phyloP scores from a whole-genome alignment of 2,329 filamentous ascomycete genomes.

The Myrmaecium sp. region DNA sequence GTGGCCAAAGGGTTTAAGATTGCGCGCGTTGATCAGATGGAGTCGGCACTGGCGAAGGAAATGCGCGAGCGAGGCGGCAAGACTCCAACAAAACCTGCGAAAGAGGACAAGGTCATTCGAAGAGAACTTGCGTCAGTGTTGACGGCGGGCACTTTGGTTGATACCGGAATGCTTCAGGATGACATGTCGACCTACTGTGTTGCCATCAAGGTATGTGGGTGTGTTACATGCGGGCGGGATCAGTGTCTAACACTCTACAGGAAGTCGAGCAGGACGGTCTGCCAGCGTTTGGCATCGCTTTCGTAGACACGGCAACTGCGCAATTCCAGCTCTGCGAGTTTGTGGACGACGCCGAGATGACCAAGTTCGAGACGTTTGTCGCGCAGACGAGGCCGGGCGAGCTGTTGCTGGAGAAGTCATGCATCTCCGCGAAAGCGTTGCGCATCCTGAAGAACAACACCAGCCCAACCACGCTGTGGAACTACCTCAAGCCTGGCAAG shows the following conservation, averaged over 20 bases:
- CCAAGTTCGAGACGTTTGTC: conserved; percentile 92
- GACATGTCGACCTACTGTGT: conserved; percentile 96
- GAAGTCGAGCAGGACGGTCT: conserved; percentile 47
- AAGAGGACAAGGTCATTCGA: conserved; percentile 80
- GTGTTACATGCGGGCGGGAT: not conserved
- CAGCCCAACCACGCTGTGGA: conserved; percentile 85
- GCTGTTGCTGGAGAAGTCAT: conserved; percentile 68
- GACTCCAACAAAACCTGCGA: conserved; percentile 35
- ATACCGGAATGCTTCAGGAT: conserved; percentile 91
- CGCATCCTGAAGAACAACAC: conserved; percentile 96
- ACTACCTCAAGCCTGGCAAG: conserved; percentile 65
- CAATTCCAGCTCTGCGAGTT: conserved; percentile 92
- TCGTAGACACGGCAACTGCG: conserved; percentile 89
- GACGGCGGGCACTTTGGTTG: conserved; percentile 82
- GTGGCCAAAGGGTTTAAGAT: conserved; percentile 98
- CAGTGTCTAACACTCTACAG: conserved; percentile 1
- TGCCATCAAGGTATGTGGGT: conserved; percentile 63
- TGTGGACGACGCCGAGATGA: conserved; percentile 78
- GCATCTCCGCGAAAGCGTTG: conserved; percentile 70
- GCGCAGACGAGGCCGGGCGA: conserved; percentile 84
- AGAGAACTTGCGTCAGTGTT: conserved; percentile 82
- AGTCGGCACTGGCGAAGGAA: conserved; percentile 88
- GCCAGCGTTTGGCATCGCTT: conserved; percentile 79
- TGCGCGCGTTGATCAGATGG: conserved; percentile 88
- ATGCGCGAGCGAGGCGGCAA: conserved; percentile 78